Base-by-base conservation (phyloP, 371 early-diverging fungal species). In the Mucor lusitanicus region DNA sequence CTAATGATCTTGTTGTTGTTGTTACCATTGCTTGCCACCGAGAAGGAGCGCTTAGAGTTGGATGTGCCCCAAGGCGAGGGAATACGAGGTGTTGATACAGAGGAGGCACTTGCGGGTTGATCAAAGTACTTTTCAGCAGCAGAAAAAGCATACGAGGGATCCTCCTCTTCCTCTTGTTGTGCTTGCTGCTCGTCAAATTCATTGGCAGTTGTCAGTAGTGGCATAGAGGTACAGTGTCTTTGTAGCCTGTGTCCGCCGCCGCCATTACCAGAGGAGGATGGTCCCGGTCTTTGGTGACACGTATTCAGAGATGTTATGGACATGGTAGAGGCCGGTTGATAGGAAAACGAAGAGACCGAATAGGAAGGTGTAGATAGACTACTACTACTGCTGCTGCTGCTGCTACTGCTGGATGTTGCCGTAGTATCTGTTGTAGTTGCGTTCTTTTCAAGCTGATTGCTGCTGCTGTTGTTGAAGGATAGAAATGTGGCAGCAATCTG, bases 11-110 rank as follows among this genome's bases (percentile, higher is more conserved):
- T 33, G 3, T 63, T 25, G 8, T 63, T 25, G 28, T 17, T 7
- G 7, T 15, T 6, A 1, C 21, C 53, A 6, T 25, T 21, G 25
- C 40, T 40, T 37, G 40, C 32, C 15, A 44, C 17, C 0, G 64
- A 57, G 6, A 39, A 27, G n/a, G 42, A 32, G 25, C 42, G 42
- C 6, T 53, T 53, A 12, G 53, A 53, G 42, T 30, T 57, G 33
- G 57, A 32, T 35, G 65, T 69, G 13, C 66, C 66, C 70, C 70
- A 70, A 50, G 70, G 70, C 6, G 66, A 65, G 15, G 66, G 66
- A 62, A 70, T 61, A 3, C 65, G 17, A 8, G 53, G 9, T 0
- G 69, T 33, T 48, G 64, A 59, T 21, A 42, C 17, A 23, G 64
- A 42, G 5, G 65, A 62, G 17, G 61, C 53, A 21, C 19, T 44